Conservation (phyloP, 2,329 filamentous ascomycete species). For the Microdochium trichocladiopsis region DNA sequence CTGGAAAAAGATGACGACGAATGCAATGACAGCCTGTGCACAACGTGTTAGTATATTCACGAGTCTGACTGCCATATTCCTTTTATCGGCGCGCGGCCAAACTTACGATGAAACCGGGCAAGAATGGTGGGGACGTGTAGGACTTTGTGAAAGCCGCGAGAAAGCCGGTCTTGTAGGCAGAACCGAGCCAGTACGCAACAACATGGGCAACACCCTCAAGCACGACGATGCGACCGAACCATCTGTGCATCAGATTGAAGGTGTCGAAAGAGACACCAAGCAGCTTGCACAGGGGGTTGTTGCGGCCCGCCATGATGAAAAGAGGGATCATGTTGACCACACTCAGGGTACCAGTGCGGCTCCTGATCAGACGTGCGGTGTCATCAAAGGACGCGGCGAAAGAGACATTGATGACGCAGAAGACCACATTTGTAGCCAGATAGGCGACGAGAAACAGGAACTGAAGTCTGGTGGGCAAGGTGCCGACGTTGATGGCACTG, state of each 20-base stretch:
- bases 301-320: slow-evolving; percentile 67
- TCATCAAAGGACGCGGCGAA: slow-evolving; percentile 39
- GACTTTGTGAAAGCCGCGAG: slow-evolving; percentile 15
- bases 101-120: slow-evolving; percentile 53
- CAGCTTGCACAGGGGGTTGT: slow-evolving; percentile 69
- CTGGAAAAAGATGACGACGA: slow-evolving; percentile 58
- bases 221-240: slow-evolving; percentile 71
- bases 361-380: slow-evolving; percentile 47
- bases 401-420: slow-evolving; percentile 63
- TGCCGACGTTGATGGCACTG: slow-evolving; percentile 63
- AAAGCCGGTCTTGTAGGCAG: slow-evolving; percentile 26
- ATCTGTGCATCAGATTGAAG: slow-evolving; percentile 75
- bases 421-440: slow-evolving; percentile 66
- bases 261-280: slow-evolving; percentile 74
- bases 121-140: slow-evolving; percentile 39
- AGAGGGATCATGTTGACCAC: slow-evolving; percentile 74
- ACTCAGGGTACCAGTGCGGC: slow-evolving; percentile 62
- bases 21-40: slow-evolving; percentile 46
- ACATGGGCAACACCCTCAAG: slow-evolving; percentile 63
- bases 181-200: slow-evolving; percentile 46
- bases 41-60: slow-evolving; percentile 5
- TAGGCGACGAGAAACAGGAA: slow-evolving; percentile 62
- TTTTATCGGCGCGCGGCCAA: neutral
- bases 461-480: slow-evolving; percentile 74
- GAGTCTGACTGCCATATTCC: neutral